phyloP scores from a whole-genome alignment of 768 basidiomycete genomes.

The Strobilomyces dryophilus region DNA sequence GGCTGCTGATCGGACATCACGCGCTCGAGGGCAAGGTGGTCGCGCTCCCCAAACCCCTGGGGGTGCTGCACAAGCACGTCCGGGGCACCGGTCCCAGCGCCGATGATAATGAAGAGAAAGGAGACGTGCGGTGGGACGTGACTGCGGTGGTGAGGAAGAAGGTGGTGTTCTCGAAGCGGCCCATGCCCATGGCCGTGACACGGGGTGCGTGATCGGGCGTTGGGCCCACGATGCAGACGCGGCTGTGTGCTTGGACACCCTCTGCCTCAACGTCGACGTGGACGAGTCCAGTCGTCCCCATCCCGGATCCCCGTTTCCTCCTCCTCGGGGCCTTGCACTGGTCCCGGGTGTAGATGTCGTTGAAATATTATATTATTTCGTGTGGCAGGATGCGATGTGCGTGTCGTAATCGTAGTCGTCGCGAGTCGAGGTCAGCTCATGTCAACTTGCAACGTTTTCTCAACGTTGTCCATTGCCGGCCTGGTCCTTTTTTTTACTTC shows the following conservation, averaged over 20 bases:
- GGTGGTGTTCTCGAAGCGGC: constrained; percentile 78
- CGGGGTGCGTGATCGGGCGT: too few relatives aligned
- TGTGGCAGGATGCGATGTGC: neutral
- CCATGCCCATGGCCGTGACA: constrained; percentile 54
- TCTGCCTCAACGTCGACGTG: too few relatives aligned
- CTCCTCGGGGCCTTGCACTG: too few relatives aligned
- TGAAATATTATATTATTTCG: too few relatives aligned
- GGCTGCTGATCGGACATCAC: constrained; percentile 81
- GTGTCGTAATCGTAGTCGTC: neutral
- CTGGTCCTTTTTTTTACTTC: constrained; percentile 5
- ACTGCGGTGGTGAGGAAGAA: constrained; percentile 75
- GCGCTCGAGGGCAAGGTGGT: constrained; percentile 85
- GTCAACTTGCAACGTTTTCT: constrained; percentile 27
- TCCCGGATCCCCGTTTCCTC: too few relatives aligned
- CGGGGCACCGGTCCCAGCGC: neutral
- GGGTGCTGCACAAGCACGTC: constrained; percentile 51
- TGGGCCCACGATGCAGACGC: too few relatives aligned
- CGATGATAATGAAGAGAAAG: neutral
- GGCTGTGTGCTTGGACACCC: too few relatives aligned
- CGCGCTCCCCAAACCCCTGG: constrained; percentile 74
- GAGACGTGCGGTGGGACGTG: constrained; percentile 49
- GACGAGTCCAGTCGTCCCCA: too few relatives aligned
- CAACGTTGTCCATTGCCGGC: constrained; percentile 28
- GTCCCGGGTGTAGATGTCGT: too few relatives aligned
- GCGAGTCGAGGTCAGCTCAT: constrained; percentile 15